phyloP scores from a whole-genome alignment of 768 basidiomycete genomes.

The Erythrobasidium yunnanense region DNA sequence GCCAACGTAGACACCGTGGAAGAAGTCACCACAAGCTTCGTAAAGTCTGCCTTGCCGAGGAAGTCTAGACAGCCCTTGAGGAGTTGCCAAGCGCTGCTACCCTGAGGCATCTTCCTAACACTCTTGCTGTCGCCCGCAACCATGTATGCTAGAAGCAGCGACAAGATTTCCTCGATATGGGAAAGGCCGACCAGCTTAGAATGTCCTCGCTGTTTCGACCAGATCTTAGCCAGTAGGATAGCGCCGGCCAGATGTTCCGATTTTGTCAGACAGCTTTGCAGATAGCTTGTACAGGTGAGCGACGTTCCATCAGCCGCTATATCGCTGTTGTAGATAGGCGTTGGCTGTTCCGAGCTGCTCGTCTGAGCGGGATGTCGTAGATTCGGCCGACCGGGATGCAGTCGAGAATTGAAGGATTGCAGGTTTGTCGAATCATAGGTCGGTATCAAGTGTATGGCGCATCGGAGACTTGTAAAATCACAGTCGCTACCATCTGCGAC shows the following conservation, averaged over 20 bases:
- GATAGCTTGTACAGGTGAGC: conserved; percentile 48
- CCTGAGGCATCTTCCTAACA: conserved; percentile 5
- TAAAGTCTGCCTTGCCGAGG: conserved; percentile 34
- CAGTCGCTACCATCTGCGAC: conserved; percentile 46
- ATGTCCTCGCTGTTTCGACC: conserved; percentile 58
- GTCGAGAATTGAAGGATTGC: conserved; percentile 11
- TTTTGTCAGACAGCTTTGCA: conserved; percentile 49
- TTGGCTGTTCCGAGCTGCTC: conserved; percentile 43
- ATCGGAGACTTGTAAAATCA: conserved; percentile 49
- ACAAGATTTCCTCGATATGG: neutral
- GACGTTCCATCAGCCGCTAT: conserved; percentile 48
- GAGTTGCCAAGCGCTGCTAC: conserved; percentile 13
- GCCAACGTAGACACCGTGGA: neutral
- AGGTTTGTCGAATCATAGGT: conserved; percentile 46
- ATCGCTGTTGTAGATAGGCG: conserved; percentile 69
- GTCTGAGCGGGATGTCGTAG: conserved; percentile 46
- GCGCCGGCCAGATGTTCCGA: conserved; percentile 60
- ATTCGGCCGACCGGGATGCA: conserved; percentile 48
- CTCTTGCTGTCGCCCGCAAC: conserved; percentile 4
- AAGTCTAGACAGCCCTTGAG: conserved; percentile 23
- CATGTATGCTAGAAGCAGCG: neutral
- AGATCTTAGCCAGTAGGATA: conserved; percentile 66
- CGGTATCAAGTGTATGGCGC: conserved; percentile 58
- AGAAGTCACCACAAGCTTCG: conserved; percentile 26
- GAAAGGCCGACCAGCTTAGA: conserved; percentile 13